phyloP scores from a whole-genome alignment of 495 filamentous ascomycete species.

The Lasiosphaeris hirsuta region DNA sequence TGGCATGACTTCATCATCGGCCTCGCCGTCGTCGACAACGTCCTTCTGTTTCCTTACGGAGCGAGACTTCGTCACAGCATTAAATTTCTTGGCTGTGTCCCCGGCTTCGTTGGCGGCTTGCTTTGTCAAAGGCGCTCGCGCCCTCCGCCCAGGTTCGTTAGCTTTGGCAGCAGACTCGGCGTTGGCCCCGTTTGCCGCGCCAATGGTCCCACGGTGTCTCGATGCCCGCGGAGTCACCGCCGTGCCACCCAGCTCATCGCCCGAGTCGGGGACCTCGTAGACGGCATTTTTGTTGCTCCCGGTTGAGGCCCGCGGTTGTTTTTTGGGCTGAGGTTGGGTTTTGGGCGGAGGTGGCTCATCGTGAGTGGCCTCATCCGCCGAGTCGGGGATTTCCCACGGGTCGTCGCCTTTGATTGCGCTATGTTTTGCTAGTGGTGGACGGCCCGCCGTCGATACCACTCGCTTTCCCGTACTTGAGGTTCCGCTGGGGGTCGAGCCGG shows the following conservation, averaged over 20 bases:
- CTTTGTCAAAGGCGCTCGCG: constrained; percentile 24
- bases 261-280: constrained; percentile 44
- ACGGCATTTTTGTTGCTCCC: constrained; percentile 16
- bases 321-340: constrained; percentile 13
- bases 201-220: not conserved
- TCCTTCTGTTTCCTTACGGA: too few relatives aligned
- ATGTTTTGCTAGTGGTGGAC: not conserved
- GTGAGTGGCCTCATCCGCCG: constrained; percentile 17
- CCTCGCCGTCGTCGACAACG: too few relatives aligned
- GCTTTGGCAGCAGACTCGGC: not conserved
- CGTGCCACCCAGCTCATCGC: constrained; percentile 29
- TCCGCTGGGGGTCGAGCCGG: constrained; percentile 20
- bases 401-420: not conserved
- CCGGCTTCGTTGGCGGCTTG: constrained; percentile 10
- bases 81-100: not conserved
- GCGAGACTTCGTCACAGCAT: too few relatives aligned
- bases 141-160: constrained; percentile 10
- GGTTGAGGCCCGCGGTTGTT: not conserved
- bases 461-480: constrained; percentile 12
- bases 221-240: not conserved
- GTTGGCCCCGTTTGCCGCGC: not conserved
- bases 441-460: not conserved
- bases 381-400: constrained; percentile 24
- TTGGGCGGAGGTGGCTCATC: not conserved
- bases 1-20: too few relatives aligned